Percentiles rank a stretch among this genome's conserved stretches.
These are phyloP conservation scores for Trichoderma polysporum DNA, from an alignment of 2,329 filamentous ascomycete species.

Conservation along the genomic window DNA sequence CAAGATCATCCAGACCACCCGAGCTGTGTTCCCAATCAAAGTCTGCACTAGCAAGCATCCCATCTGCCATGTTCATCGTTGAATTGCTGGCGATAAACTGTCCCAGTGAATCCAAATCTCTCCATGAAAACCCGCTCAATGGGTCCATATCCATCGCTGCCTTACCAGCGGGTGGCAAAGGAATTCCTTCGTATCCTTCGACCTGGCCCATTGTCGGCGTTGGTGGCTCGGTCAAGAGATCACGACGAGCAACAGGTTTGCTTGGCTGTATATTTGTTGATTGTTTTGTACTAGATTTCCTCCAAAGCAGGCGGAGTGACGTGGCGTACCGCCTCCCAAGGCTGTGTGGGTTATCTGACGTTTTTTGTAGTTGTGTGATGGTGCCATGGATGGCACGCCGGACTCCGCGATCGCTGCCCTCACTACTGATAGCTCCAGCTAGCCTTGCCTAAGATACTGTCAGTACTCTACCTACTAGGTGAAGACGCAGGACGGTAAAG, in stretches of 20 bases:
- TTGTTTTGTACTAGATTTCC: not conserved
- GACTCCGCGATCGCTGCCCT: not conserved
- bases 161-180: not conserved
- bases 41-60: not conserved
- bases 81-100: conserved; percentile 3
- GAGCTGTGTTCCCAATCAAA: conserved; percentile 6
- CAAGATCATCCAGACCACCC: not conserved
- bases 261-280: not conserved
- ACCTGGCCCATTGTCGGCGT: not conserved
- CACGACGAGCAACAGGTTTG: not conserved
- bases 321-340: not conserved
- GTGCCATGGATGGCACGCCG: not conserved
- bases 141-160: not conserved
- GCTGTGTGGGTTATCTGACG: not conserved
- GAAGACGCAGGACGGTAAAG: not conserved
- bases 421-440: not conserved
- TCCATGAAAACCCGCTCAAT: not conserved
- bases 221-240: not conserved
- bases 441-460: not conserved
- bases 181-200: not conserved
- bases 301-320: not conserved
- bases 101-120: not conserved
- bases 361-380: conserved; percentile 2
- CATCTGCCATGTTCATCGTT: not conserved
- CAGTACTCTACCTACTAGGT: not conserved